Evolutionary conservation across 2,329 filamentous ascomycete genomes (phyloP), one percentile per base, ranked within the genome.

Genomic region (Scytalidium sp.): DNA sequence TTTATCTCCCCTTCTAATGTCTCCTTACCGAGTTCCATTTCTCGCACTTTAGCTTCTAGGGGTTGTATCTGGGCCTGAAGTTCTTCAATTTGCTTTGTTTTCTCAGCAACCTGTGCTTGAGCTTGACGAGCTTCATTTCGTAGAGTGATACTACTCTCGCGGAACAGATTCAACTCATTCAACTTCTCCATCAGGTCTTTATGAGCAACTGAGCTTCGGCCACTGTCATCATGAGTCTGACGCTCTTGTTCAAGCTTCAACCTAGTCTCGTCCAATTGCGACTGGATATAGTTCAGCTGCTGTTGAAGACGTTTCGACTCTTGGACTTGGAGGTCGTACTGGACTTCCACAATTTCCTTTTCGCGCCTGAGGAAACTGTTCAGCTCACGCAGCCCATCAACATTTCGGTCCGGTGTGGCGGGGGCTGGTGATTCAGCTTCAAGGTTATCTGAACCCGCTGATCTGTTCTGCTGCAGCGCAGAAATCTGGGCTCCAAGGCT

Each of bases 331-430:
- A 97, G 77, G 59, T 97, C 92, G 61, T 91, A 88, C 63, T 97
- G 93, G n/a, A 97, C 90, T 60, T 99, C 93, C 8, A 97, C 80
- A 57, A 99, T 97, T 66, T 97, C 94, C 75, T 97, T 99, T 71
- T 99, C 95, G 40, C 90, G 87, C 42, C 93, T 87, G 53, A 99
- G 75, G 67, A 94, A 99, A 54, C 83, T 87, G 70, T 96, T 95
- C 50, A 99, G 82, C 62, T 97, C 93, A 54, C 94, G 88, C 9
- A 96, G 80, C 47, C 88, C 89, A 57, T 90, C 88, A 9, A 85
- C 73, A 39, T 81, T 83, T 29, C 82, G 75, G 45, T 83, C 77
- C 3, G 80, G 71, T 6, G 76, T 70, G 1, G 76, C 68, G 11
- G 51, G 40, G 21, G 44, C 41, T 11, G 54, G 49, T 19, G 60